Conservation (phyloP, 83 land plant species). For the Thuja plicata region DNA sequence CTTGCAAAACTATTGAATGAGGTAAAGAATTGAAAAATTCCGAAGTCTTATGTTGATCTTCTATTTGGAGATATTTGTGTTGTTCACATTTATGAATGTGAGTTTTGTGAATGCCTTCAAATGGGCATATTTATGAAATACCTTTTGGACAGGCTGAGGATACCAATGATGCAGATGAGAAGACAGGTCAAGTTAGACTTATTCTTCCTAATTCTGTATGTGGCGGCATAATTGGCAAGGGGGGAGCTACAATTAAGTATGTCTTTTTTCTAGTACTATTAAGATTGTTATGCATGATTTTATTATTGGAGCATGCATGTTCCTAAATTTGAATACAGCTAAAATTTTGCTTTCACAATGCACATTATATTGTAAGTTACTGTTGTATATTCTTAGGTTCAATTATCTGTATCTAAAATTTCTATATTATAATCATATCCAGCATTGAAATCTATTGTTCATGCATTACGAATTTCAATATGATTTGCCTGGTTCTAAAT, state of each 20-base stretch:
- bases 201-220: slow-evolving; percentile 88
- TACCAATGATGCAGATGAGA: slow-evolving; percentile 49
- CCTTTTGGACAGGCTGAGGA: slow-evolving; percentile 48
- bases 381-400: neutral
- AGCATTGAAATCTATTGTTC: too few relatives aligned
- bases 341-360: neutral
- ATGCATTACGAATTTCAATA: neutral
- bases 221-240: slow-evolving; percentile 95
- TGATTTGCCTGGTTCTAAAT: neutral
- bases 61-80: neutral
- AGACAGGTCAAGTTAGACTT: slow-evolving; percentile 65
- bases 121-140: neutral
- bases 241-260: slow-evolving; percentile 92
- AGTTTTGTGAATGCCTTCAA: neutral
- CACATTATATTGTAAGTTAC: neutral
- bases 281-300: neutral
- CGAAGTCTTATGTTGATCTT: neutral
- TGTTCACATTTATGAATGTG: neutral
- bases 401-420: neutral
- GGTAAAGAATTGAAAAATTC: slow-evolving; percentile 32
- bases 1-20: slow-evolving; percentile 70
- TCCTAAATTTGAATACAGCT: neutral
- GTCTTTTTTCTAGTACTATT: slow-evolving; percentile 8
- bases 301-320: neutral
- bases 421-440: neutral